Evolutionary conservation across 768 basidiomycete genomes (phyloP).

Genomic region (Naganishia vishniacii): DNA sequence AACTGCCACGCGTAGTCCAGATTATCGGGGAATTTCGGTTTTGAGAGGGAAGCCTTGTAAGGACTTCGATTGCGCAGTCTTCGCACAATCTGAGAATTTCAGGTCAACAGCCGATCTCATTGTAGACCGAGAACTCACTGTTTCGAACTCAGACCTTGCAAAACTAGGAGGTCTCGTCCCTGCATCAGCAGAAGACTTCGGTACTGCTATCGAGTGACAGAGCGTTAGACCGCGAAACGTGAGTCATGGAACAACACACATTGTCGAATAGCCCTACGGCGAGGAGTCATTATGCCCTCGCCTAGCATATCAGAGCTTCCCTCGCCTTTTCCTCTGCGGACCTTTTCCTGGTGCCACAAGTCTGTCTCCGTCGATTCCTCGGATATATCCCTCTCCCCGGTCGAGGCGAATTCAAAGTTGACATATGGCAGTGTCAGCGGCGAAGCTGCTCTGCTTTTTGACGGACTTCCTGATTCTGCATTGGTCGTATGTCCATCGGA

Average conservation of each 20-base stretch:
- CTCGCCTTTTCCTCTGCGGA: background rate
- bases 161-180: slow-evolving; percentile 11
- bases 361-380: slow-evolving; percentile 3
- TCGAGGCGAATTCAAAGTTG: background rate
- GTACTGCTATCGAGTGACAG: background rate
- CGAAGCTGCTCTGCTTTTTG: slow-evolving; percentile 2
- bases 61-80: slow-evolving; percentile 20
- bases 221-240: no score
- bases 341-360: background rate
- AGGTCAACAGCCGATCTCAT: background rate
- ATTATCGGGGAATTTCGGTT: slow-evolving; percentile 53
- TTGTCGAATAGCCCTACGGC: background rate
- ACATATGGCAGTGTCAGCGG: slow-evolving; percentile 6
- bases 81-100: slow-evolving; percentile 13
- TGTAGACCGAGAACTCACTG: background rate
- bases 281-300: background rate
- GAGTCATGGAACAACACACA: background rate
- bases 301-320: background rate
- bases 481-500: no score
- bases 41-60: slow-evolving; percentile 51
- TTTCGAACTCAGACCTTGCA: slow-evolving; percentile 26
- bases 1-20: slow-evolving; percentile 65
- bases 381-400: background rate
- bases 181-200: background rate
- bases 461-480: background rate